Evolutionary conservation across 2,329 filamentous ascomycete species (phyloP).

Genomic region (Verticillium zaregamsianum): DNA sequence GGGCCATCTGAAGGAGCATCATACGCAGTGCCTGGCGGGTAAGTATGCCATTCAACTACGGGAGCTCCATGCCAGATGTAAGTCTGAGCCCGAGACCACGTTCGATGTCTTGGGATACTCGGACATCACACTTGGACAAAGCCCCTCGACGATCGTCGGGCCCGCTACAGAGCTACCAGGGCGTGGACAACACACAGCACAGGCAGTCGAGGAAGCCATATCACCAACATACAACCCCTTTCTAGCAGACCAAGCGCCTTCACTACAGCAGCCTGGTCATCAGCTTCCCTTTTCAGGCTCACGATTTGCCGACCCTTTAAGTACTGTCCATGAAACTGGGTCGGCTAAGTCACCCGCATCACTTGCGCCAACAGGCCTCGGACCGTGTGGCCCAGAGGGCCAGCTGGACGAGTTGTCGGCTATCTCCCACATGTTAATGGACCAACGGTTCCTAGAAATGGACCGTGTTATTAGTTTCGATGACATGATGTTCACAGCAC

Average conservation of each 20-base stretch:
- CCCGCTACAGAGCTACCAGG: neutral
- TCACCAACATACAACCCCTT: neutral
- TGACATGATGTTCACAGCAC: slow-evolving; percentile 26
- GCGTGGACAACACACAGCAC: neutral
- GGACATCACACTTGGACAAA: neutral
- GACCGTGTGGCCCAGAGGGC: slow-evolving; percentile 4
- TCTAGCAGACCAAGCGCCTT: neutral
- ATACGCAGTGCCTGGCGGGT: slow-evolving; percentile 10
- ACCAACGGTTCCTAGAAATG: slow-evolving; percentile 25
- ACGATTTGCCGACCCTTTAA: no score
- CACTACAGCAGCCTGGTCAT: neutral
- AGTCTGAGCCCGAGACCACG: slow-evolving; percentile 5
- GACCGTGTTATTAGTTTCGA: slow-evolving; percentile 30
- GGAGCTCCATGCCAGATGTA: slow-evolving; percentile 9
- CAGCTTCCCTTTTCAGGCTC: no score
- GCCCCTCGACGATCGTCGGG: neutral
- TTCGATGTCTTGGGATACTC: slow-evolving; percentile 15
- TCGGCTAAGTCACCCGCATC: neutral
- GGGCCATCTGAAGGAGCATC: slow-evolving; percentile 9
- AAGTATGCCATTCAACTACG: slow-evolving; percentile 16
- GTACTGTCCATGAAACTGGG: neutral
- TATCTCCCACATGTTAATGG: slow-evolving; percentile 25
- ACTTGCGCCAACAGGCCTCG: neutral
- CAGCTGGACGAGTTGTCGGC: slow-evolving; percentile 20
- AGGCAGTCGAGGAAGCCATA: neutral